Conservation (phyloP, 495 filamentous ascomycete genomes). For the Chaetomium tenue region DNA sequence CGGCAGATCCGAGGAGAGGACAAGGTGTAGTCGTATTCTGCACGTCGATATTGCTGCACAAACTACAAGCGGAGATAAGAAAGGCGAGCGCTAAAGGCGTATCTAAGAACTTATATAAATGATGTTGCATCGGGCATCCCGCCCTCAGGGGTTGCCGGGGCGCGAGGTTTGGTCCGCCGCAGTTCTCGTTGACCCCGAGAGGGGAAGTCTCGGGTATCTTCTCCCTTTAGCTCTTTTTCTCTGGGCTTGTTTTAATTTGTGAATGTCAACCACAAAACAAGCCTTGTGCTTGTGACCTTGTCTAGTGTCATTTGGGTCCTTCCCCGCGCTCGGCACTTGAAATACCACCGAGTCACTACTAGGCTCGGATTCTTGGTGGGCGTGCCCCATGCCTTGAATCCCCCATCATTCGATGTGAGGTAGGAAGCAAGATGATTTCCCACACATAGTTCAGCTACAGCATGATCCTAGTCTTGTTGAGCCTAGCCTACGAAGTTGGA, state of each 20-base stretch:
- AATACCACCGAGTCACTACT: conserved; percentile 5
- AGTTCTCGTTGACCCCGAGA: neutral
- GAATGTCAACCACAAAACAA: neutral
- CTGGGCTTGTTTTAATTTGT: neutral
- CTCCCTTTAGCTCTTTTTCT: neutral
- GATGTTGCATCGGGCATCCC: neutral
- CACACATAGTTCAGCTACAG: too few relatives aligned
- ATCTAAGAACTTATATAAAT: neutral
- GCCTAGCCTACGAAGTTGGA: too few relatives aligned
- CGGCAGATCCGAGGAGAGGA: neutral
- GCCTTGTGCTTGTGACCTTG: too few relatives aligned
- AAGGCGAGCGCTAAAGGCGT: neutral
- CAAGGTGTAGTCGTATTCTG: neutral
- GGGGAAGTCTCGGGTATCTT: neutral
- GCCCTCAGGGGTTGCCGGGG: neutral
- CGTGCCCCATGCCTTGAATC: too few relatives aligned
- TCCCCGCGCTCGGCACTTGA: conserved; percentile 5
- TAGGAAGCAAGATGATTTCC: too few relatives aligned
- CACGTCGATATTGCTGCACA: neutral
- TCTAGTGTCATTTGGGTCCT: neutral
- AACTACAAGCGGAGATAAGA: neutral
- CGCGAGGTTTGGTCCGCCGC: neutral
- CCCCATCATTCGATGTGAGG: too few relatives aligned
- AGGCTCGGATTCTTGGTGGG: too few relatives aligned
- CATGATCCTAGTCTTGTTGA: too few relatives aligned